Conservation (phyloP, 169 alveolate genomes). For the Plasmodium inui region DNA sequence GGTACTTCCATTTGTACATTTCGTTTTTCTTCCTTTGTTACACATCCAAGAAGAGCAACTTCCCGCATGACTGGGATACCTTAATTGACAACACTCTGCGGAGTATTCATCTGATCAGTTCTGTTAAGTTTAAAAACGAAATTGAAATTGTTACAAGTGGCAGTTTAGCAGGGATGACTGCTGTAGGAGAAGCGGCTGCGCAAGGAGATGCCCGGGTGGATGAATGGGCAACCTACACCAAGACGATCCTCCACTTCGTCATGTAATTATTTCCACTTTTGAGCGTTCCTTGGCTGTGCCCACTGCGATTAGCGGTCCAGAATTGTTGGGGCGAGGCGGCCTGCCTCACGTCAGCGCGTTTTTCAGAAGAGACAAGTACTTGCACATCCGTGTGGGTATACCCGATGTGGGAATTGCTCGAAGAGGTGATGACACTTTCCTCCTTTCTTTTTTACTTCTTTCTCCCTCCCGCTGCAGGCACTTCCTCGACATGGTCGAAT, state of each 20-base stretch:
- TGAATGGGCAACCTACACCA: background rate
- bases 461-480: conserved; percentile 10
- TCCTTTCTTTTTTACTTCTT: background rate
- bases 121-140: conserved; percentile 60
- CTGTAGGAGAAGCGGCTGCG: background rate
- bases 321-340: background rate
- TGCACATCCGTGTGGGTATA: background rate
- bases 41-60: background rate
- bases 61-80: conserved; percentile 30
- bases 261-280: background rate
- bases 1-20: conserved; percentile 18
- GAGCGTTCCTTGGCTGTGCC: background rate
- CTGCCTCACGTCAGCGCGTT: background rate
- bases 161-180: background rate
- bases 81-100: conserved; percentile 19
- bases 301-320: background rate
- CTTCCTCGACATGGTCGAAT: conserved; percentile 65
- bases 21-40: conserved; percentile 59
- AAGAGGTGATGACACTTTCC: background rate
- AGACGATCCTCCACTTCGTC: background rate
- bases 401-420: background rate
- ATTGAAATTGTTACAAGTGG: conserved; percentile 38
- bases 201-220: background rate
- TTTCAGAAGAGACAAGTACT: background rate
- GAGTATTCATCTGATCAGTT: conserved; percentile 26